Percentiles rank a stretch among this genome's conserved stretches.
phyloP scores from a whole-genome alignment of 257 asterid genomes.

The Jacaranda mimosifolia region DNA sequence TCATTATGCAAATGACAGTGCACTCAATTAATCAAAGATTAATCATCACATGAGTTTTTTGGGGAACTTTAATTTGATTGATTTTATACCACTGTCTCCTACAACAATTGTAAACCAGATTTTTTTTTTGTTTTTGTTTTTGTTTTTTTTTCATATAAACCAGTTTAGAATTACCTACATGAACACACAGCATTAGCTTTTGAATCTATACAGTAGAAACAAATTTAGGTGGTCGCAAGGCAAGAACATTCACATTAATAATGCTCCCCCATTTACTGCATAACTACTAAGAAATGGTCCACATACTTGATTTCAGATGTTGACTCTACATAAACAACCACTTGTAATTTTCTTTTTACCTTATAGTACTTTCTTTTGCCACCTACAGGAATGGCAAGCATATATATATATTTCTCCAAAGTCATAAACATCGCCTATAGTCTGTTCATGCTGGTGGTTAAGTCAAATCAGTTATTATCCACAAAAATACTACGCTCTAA shows the following conservation, averaged over 20 bases:
- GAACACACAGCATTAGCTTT: too few species aligned
- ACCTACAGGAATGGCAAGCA: not conserved
- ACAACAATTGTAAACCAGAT: not conserved
- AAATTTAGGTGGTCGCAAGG: slow-evolving; percentile 45
- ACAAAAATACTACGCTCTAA: too few species aligned
- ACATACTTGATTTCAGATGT: slow-evolving; percentile 51
- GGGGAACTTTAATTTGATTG: not conserved
- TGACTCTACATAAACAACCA: slow-evolving; percentile 40
- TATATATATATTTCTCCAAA: too few species aligned
- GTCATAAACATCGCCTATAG: too few species aligned
- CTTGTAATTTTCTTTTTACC: slow-evolving; percentile 12
- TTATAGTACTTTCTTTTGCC: not conserved
- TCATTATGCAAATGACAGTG: not conserved
- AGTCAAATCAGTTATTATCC: too few species aligned
- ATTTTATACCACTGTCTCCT: not conserved
- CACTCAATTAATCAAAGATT: not conserved
- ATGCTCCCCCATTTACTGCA: slow-evolving; percentile 53
- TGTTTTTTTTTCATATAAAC: too few species aligned
- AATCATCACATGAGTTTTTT: not conserved
- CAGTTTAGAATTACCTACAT: too few species aligned
- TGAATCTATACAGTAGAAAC: slow-evolving; percentile 4
- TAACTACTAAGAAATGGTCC: slow-evolving; percentile 57
- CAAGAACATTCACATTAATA: slow-evolving; percentile 44
- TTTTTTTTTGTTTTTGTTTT: too few species aligned
- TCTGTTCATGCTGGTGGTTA: too few species aligned